A percentile compares a stretch with the other conserved stretches of the same genome.
phyloP scores from a whole-genome alignment of 2,329 filamentous ascomycete genomes.

The Alternaria arborescens region DNA sequence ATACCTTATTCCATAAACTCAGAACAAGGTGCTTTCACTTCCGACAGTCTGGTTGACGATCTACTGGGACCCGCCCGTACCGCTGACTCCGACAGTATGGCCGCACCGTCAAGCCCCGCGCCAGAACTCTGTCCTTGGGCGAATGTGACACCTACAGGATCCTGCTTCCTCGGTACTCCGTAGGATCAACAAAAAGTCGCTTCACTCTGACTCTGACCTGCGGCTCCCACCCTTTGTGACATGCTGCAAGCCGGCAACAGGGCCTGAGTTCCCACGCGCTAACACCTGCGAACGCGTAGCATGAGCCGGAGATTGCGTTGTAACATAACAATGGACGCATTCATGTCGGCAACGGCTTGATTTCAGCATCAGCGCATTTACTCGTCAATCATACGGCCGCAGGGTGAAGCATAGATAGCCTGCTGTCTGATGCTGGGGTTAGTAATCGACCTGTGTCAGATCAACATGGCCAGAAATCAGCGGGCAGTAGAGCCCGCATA shows the following conservation, averaged over 20 bases:
- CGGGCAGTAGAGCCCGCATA: conserved; percentile 6
- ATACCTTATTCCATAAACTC: conserved; percentile 1
- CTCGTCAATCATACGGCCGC: background rate
- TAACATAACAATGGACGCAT: conserved; percentile 13
- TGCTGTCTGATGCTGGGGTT: conserved; percentile 5
- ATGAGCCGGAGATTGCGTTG: conserved; percentile 19
- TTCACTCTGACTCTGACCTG: conserved; percentile 1
- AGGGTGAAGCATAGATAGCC: conserved; percentile 1
- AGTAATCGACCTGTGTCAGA: conserved; percentile 13
- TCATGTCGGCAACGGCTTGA: background rate
- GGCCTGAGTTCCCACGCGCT: conserved; percentile 4
- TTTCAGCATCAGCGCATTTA: background rate
- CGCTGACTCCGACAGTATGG: conserved; percentile 4
- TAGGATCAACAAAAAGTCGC: conserved; percentile 2
- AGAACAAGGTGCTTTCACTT: background rate
- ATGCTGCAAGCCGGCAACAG: conserved; percentile 5
- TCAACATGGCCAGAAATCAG: conserved; percentile 1
- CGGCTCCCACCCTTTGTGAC: background rate
- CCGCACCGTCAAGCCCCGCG: conserved; percentile 2
- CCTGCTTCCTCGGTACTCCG: background rate
- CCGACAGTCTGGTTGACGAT: conserved; percentile 7
- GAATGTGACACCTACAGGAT: background rate
- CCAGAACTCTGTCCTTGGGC: background rate
- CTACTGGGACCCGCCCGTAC: conserved; percentile 2
- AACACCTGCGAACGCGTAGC: conserved; percentile 5